Evolutionary conservation across 2,329 filamentous ascomycete species (phyloP), one percentile per base, ranked within the genome.

Genomic region (Aspergillus texensis): DNA sequence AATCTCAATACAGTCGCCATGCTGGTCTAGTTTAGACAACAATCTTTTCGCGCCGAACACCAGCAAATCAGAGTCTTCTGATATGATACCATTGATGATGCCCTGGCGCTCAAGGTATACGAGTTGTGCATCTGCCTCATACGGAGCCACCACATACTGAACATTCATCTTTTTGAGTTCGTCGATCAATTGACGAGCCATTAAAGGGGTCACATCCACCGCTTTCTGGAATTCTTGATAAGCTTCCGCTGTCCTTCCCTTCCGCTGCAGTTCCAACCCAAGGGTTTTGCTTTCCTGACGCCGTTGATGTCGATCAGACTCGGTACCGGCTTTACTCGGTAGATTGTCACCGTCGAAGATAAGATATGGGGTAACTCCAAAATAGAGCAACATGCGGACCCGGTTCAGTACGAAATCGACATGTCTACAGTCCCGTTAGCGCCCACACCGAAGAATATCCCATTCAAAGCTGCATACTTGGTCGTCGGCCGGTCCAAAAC

Each of bases 291-390:
- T 92, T 64, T 94, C 90, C 67, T 93, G 89, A 55, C 95, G 88
- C 65, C 88, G 88, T 67, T 88, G 88, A n/a, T 86, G 86, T 59
- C 95, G 87, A 16, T 91, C 89, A 36, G 86, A 85, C 76, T 99
- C 95, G 0, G 94, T 98, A 32, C 85, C 87, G 19, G 92, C 90
- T 79, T 99, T 99, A 83, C 94, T 97, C 36, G 95, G 95, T 28
- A 99, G 85, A 75, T 91, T 93, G 75, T 97, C 95, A 66, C 95
- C 95, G 79, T 99, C 95, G 76, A 99, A 99, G 41, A 99, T 91
- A 61, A 99, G 81, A 77, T 96, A 99, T 0, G 95, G 95, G n/a
- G 85, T 96, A 46, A 98, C 88, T 28, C 94, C 94, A 75, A 96
- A 97, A 79, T 97, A 91, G 66, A 93, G 87, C 62, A 97, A 88